Conservation (phyloP, 2,329 filamentous ascomycete species). For the Fusarium chaquense region DNA sequence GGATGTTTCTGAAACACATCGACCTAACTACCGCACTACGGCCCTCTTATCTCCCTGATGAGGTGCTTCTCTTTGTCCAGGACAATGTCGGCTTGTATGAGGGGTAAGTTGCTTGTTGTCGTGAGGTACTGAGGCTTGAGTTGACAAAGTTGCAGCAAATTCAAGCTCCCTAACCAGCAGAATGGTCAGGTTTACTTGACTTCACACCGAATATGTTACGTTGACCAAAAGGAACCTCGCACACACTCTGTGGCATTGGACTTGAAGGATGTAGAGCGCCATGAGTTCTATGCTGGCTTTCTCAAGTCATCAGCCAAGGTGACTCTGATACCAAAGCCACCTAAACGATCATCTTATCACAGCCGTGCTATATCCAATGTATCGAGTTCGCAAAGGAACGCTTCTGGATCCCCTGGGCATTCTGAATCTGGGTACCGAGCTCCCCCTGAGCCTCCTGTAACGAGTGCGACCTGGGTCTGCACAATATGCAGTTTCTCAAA, state of each 20-base stretch:
- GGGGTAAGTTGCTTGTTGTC: conserved; percentile 72
- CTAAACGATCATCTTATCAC: conserved; percentile 72
- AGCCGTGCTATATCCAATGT: conserved; percentile 63
- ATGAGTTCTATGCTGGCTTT: conserved; percentile 93
- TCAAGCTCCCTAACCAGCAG: conserved; percentile 93
- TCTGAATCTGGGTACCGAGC: conserved; percentile 58
- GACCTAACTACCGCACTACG: conserved; percentile 96
- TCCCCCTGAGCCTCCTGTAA: conserved; percentile 57
- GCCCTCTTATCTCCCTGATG: conserved; percentile 91
- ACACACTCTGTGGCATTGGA: conserved; percentile 87
- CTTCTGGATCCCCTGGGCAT: conserved; percentile 61
- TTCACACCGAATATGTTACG: conserved; percentile 94
- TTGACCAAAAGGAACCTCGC: conserved; percentile 87
- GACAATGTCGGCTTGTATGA: conserved; percentile 98
- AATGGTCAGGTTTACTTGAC: conserved; percentile 97
- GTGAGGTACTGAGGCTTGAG: conserved; percentile 2
- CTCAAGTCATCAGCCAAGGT: conserved; percentile 95
- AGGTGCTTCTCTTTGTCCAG: conserved; percentile 95
- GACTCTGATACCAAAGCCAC: conserved; percentile 84
- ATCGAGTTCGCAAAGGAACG: conserved; percentile 60
- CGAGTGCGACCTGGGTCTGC: conserved; percentile 90
- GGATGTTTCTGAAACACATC: conserved; percentile 97
- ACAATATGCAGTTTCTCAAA: conserved; percentile 97
- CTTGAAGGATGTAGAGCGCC: conserved; percentile 89
- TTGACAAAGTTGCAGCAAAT: conserved; percentile 73